Conservation (phyloP, 78 protist genomes). For the Carpediemonas membranifera region DNA sequence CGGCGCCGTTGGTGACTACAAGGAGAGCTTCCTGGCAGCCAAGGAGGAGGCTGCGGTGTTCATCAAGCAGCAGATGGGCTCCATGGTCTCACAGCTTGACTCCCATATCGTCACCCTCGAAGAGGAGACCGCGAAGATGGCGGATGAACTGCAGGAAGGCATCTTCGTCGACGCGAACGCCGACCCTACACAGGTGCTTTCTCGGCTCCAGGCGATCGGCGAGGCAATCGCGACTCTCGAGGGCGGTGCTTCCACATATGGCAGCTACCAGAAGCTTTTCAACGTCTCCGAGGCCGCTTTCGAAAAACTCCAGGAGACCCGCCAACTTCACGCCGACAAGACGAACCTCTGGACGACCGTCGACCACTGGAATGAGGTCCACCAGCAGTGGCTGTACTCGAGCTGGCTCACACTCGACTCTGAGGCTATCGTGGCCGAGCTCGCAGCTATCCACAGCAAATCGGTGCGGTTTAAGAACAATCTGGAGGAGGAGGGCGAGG, state of each 20-base stretch:
- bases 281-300: neutral
- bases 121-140: constrained; percentile 5
- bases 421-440: too few relatives aligned
- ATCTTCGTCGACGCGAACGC: neutral
- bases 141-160: neutral
- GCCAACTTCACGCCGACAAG: neutral
- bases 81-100: neutral
- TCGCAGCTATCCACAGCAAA: too few relatives aligned
- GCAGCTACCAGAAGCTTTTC: neutral
- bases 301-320: neutral
- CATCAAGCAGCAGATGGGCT: neutral
- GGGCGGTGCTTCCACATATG: constrained; percentile 3
- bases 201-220: neutral
- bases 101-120: neutral
- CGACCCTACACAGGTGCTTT: constrained; percentile 3
- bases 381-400: too few relatives aligned
- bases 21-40: neutral
- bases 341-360: neutral
- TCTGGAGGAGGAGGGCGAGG: neutral
- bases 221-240: neutral
- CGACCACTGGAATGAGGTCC: constrained; percentile 11
- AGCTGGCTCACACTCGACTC: too few relatives aligned
- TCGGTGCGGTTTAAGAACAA: too few relatives aligned
- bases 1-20: too few relatives aligned
- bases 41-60: neutral